These are phyloP conservation scores for Babjeviella inositovora DNA, from an alignment of 805 yeast species.

Conservation along the genomic window DNA sequence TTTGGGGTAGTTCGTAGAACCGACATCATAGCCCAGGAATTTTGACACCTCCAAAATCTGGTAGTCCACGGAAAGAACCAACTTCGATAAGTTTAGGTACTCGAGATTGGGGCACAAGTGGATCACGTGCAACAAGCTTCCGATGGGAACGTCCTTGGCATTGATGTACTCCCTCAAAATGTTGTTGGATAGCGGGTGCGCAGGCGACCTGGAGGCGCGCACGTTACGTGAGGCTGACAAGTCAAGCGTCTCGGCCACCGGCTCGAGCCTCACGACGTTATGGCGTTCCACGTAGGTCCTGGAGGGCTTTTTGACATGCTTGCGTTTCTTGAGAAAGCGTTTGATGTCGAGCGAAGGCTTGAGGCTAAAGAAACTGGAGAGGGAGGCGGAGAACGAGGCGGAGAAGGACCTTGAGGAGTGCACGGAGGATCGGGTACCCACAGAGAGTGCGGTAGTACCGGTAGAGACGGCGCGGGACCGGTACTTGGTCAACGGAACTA, in stretches of 20 bases:
- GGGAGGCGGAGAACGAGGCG: too few relatives aligned
- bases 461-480: conserved; percentile 3
- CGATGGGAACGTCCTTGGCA: conserved; percentile 68
- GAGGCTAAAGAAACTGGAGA: too few relatives aligned
- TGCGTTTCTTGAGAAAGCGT: conserved; percentile 2
- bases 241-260: conserved; percentile 4
- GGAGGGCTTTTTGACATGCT: conserved; percentile 4
- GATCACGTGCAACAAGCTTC: conserved; percentile 53
- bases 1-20: too few relatives aligned
- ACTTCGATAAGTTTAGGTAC: conserved; percentile 36
- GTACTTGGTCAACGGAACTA: conserved; percentile 3
- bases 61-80: conserved; percentile 57
- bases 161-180: conserved; percentile 46
- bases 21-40: too few relatives aligned
- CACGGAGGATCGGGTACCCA: conserved; percentile 1
- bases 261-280: conserved; percentile 3
- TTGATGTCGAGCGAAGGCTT: conserved; percentile 3
- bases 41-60: conserved; percentile 24
- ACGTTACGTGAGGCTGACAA: conserved; percentile 15
- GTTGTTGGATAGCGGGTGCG: conserved; percentile 49
- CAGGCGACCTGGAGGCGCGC: conserved; percentile 2
- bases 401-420: conserved; percentile 7
- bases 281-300: conserved; percentile 5
- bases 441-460: conserved; percentile 2
- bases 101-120: conserved; percentile 49